Evolutionary conservation across 257 asterid species (phyloP).

Genomic region (Fraxinus americana): DNA sequence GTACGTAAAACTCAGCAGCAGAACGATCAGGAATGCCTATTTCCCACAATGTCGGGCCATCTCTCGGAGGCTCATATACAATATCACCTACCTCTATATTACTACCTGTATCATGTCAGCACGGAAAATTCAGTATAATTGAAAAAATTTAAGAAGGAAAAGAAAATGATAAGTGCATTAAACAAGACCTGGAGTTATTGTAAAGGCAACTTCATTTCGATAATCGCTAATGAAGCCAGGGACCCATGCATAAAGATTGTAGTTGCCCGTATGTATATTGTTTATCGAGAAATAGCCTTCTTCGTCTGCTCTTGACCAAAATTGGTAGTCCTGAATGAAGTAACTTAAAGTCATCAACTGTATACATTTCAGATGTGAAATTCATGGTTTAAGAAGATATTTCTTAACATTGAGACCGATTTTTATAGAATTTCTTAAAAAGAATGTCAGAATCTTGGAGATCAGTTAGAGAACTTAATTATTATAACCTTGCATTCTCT

Average conservation of each 20-base stretch:
- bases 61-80: slow-evolving; percentile 62
- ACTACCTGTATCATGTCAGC: slow-evolving; percentile 35
- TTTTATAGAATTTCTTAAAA: no score
- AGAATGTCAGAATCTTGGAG: no score
- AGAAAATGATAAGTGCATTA: background rate
- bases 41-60: slow-evolving; percentile 85
- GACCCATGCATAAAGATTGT: slow-evolving; percentile 64
- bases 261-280: slow-evolving; percentile 47
- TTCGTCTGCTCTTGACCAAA: slow-evolving; percentile 62
- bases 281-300: slow-evolving; percentile 55
- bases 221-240: slow-evolving; percentile 77
- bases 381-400: background rate
- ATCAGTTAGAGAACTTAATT: background rate
- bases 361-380: background rate
- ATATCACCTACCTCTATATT: slow-evolving; percentile 45
- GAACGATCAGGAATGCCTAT: slow-evolving; percentile 78
- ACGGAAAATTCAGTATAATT: background rate
- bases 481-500: slow-evolving; percentile 73
- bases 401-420: no score
- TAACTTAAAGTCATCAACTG: background rate
- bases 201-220: slow-evolving; percentile 35
- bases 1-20: slow-evolving; percentile 60
- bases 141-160: background rate
- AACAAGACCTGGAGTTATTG: slow-evolving; percentile 52
- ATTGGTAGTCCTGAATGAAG: slow-evolving; percentile 62